Evolutionary conservation across 257 asterid genomes (phyloP).

Genomic region (Solanum sejunctum): DNA sequence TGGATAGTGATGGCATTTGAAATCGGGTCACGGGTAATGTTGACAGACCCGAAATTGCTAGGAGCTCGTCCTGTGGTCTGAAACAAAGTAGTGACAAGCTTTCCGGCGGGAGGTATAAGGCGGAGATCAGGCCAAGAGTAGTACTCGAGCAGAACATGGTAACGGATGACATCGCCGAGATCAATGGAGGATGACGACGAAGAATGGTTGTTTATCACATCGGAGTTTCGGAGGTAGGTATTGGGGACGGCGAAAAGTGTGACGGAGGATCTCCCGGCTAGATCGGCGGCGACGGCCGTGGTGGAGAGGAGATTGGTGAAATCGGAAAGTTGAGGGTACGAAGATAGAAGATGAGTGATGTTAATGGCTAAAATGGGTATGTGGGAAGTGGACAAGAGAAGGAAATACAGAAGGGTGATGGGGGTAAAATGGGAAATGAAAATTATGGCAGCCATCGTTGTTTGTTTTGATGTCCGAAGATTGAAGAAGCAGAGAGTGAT

Average conservation of each 20-base stretch:
- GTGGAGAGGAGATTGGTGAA: conserved; percentile 43
- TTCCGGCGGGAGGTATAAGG: conserved; percentile 39
- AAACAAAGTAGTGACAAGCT: conserved; percentile 52
- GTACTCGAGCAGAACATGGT: conserved; percentile 66
- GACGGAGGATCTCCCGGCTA: conserved; percentile 30
- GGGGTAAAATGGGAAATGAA: conserved; percentile 33
- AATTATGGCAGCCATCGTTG: conserved; percentile 28
- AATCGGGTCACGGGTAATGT: conserved; percentile 30
- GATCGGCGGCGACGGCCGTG: conserved; percentile 53
- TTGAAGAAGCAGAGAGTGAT: not conserved
- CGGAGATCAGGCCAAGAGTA: conserved; percentile 52
- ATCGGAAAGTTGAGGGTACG: conserved; percentile 37
- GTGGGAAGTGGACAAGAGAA: conserved; percentile 16
- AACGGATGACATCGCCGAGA: conserved; percentile 68
- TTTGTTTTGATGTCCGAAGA: not conserved
- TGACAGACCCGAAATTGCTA: conserved; percentile 40
- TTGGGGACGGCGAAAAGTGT: conserved; percentile 54
- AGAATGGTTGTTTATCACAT: not conserved
- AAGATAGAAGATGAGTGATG: conserved; percentile 37
- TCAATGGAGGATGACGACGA: conserved; percentile 30
- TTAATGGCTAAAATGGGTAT: conserved; percentile 20
- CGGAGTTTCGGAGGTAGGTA: conserved; percentile 25
- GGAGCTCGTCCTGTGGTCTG: conserved; percentile 70
- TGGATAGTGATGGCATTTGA: conserved; percentile 24
- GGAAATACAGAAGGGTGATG: conserved; percentile 21